Evolutionary conservation across 345 rosid genomes (phyloP).

Genomic region (Mangifera indica): DNA sequence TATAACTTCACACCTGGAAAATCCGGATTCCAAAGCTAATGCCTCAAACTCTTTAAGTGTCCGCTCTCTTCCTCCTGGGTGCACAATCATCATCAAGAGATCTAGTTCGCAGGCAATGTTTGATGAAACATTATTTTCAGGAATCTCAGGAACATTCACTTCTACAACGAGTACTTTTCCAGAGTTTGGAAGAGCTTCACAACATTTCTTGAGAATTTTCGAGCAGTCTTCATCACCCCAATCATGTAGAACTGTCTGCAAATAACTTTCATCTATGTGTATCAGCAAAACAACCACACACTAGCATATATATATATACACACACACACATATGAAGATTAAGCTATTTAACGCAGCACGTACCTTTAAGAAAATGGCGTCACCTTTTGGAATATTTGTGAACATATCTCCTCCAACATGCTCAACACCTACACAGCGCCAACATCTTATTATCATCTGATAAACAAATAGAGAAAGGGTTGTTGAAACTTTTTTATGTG

Average conservation of each 20-base stretch:
- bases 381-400: not conserved
- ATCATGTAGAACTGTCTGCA: not conserved
- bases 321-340: too few relatives aligned
- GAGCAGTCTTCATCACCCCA: slow-evolving; percentile 46
- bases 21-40: slow-evolving; percentile 42
- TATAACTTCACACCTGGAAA: slow-evolving; percentile 22
- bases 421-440: slow-evolving; percentile 49
- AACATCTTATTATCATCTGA: not conserved
- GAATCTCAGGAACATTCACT: slow-evolving; percentile 33
- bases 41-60: slow-evolving; percentile 38
- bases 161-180: slow-evolving; percentile 51
- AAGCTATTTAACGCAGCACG: slow-evolving; percentile 56
- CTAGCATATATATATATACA: too few relatives aligned
- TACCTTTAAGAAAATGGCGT: slow-evolving; percentile 45
- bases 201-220: slow-evolving; percentile 48
- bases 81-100: slow-evolving; percentile 41
- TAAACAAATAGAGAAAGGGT: too few relatives aligned
- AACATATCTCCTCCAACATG: slow-evolving; percentile 22
- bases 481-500: too few relatives aligned
- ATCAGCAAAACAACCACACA: too few relatives aligned
- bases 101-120: slow-evolving; percentile 40
- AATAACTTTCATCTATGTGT: too few relatives aligned
- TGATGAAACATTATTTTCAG: slow-evolving; percentile 28
- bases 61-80: slow-evolving; percentile 46
- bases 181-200: slow-evolving; percentile 33